phyloP scores from a whole-genome alignment of 441 rosid genomes.

The Eutrema salsugineum region DNA sequence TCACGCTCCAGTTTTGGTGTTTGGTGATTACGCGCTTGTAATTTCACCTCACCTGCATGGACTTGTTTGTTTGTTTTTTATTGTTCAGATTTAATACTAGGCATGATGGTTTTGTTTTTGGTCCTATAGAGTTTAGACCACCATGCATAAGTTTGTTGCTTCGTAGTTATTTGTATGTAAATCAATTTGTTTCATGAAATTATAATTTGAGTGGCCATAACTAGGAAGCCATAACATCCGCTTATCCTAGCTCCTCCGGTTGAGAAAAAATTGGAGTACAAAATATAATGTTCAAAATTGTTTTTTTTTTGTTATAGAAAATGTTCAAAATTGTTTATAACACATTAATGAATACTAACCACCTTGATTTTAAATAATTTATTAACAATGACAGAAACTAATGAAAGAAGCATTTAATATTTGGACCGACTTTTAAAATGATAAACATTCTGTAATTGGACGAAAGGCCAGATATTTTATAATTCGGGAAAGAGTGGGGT shows the following conservation, averaged over 20 bases:
- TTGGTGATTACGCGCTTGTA: not conserved
- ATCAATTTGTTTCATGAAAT: not conserved
- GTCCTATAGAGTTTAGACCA: not conserved
- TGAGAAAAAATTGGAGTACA: not conserved
- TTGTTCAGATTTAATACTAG: not conserved
- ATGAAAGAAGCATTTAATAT: slow-evolving; percentile 9
- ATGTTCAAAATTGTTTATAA: not conserved
- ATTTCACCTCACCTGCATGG: too few relatives aligned
- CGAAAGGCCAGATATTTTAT: not conserved
- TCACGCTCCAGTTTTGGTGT: slow-evolving; percentile 10
- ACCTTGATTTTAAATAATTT: slow-evolving; percentile 15
- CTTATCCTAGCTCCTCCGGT: not conserved
- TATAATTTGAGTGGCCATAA: not conserved
- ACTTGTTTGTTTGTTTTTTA: not conserved
- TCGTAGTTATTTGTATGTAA: not conserved
- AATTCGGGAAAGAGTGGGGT: not conserved
- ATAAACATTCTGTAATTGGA: not conserved
- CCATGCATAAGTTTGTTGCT: not conserved
- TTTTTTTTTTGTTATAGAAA: not conserved
- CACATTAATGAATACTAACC: slow-evolving; percentile 27
- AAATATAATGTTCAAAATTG: not conserved
- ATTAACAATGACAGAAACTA: not conserved
- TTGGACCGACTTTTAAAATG: not conserved
- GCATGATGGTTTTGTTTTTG: not conserved
- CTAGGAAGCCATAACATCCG: not conserved